Base-by-base conservation (phyloP, 371 early-diverging fungal genomes). In the Mucor irregularis region DNA sequence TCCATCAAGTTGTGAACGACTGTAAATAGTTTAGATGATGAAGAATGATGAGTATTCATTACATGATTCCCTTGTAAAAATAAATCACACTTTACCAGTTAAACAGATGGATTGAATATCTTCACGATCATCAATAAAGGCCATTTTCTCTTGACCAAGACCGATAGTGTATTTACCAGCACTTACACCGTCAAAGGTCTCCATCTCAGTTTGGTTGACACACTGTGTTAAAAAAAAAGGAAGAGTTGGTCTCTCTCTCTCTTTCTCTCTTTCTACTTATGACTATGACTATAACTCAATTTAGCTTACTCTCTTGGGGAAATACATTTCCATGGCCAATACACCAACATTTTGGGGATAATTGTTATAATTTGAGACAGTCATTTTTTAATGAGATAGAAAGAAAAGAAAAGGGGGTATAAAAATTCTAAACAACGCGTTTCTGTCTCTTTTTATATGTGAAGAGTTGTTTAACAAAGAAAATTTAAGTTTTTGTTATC, bases 151-250 rank as follows among this genome's bases (percentile, higher is more conserved):
- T 79, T 96, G 97, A 37, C 97, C 98, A 21, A 98, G 87, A 58
- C 98, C 98, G 63, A 96, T 95, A 50, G 96, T 95, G 75, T 98
- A 98, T 81, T 96, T 98, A 62, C 98, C 98, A 44, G 90, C 77
- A 31, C 96, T 93, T 39, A 92, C 96, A 37, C 91, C 90, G 73
- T 97, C 96, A 75, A 89, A 90, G 66, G 85, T 73, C 73, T 96
- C 98, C 77, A 87, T 80, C 66, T 91, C 93, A 28, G 78, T 60
- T 76, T 96, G 96, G 59, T 89, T 88, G 37, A 96, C 94, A 63
- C 78, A 96, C 95, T 94, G 73, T 22, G 25, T 4, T 21, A 38
- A 38, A 38, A n/a, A 19, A 38, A 17, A 38, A 19, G 2, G n/a
- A n/a, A n/a, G n/a, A n/a, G n/a, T n/a, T n/a, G n/a, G n/a, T n/a